These are phyloP conservation scores for Pseudozyma hubeiensis DNA, from an alignment of 1,284 basidiomycete genomes.

Conservation along the genomic window DNA sequence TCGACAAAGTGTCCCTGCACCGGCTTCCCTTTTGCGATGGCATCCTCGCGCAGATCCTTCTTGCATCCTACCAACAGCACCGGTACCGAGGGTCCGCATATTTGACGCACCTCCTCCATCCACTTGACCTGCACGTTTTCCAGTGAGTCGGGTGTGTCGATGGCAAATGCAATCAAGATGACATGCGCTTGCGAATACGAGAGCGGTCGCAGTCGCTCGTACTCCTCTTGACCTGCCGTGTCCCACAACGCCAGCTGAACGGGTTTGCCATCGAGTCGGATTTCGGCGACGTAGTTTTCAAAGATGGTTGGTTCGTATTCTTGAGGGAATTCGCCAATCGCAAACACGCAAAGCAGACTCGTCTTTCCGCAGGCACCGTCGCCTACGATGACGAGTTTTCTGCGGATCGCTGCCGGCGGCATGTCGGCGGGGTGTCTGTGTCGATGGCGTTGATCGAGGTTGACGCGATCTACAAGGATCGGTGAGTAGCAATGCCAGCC, in stretches of 20 bases:
- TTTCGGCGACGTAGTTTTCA: slow-evolving; percentile 98
- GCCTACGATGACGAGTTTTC: slow-evolving; percentile 92
- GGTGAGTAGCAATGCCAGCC: background rate
- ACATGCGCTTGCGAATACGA: slow-evolving; percentile 98
- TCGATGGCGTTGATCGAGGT: background rate
- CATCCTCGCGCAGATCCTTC: slow-evolving; percentile 78
- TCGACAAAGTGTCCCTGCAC: slow-evolving; percentile 68
- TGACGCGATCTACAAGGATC: background rate
- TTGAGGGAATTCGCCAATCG: slow-evolving; percentile 95
- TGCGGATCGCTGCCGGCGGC: slow-evolving; percentile 75
- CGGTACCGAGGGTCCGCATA: slow-evolving; percentile 74
- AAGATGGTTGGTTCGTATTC: slow-evolving; percentile 86
- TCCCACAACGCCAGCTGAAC: slow-evolving; percentile 96
- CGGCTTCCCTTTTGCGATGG: slow-evolving; percentile 65
- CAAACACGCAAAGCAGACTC: slow-evolving; percentile 74
- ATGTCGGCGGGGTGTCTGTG: slow-evolving; percentile 12
- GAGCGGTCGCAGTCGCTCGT: slow-evolving; percentile 92
- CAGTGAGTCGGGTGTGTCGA: slow-evolving; percentile 95
- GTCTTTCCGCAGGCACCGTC: slow-evolving; percentile 64
- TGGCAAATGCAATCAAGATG: slow-evolving; percentile 94
- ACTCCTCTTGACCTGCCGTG: slow-evolving; percentile 95
- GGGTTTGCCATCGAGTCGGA: slow-evolving; percentile 94
- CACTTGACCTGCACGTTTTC: slow-evolving; percentile 97
- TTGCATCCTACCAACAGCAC: slow-evolving; percentile 89
- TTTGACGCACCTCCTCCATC: slow-evolving; percentile 73